Base-by-base conservation (phyloP, 495 filamentous ascomycete genomes). In the Daldinia caldariorum region DNA sequence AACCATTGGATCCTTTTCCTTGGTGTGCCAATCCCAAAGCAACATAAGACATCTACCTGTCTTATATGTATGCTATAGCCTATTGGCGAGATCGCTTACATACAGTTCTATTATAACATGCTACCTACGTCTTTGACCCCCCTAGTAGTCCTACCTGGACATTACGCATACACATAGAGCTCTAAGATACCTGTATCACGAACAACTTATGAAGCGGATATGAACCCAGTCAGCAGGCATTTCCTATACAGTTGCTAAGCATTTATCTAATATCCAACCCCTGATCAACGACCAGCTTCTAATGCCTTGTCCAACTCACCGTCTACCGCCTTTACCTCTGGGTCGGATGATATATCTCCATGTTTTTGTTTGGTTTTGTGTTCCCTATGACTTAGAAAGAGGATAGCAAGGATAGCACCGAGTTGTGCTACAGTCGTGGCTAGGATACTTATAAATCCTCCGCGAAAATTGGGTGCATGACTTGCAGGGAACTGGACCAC, bases 401-500 rank as follows among this genome's bases (percentile, higher is more conserved):
- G 10, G 37, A 70, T 70, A 13, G 54, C 49, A 14, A 73, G 56
- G 13, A 73, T 62, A 2, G 60, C 56, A 1, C 62, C 58, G 4
- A 73, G 18, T 58, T 73, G 71, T 47, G 61, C 71, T 39, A 73
- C 35, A 8, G 67, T 67, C n/a, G 71, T 73, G 38, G 38, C 67
- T 9, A 73, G 71, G 16, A 63, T 20, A 51, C 71, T 74, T 8
- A 75, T 74, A 20, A 77, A 77, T 10, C 77, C 74, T 3, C 64
- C 69, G 14, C 56, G 70, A 18, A 80, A 79, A 26, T 74, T 60
- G 12, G 77, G 72, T 9, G 75, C 75, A 9, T 67, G 51, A 16
- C 66, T 75, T 32, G 77, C 77, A 2, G 76, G 72, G 53, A 71
- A 78, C 47, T 78, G 77, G 10, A 77, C 69, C 8, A 79, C 63